phyloP scores from a whole-genome alignment of 768 basidiomycete species.

The Boletus rubroflammeus region DNA sequence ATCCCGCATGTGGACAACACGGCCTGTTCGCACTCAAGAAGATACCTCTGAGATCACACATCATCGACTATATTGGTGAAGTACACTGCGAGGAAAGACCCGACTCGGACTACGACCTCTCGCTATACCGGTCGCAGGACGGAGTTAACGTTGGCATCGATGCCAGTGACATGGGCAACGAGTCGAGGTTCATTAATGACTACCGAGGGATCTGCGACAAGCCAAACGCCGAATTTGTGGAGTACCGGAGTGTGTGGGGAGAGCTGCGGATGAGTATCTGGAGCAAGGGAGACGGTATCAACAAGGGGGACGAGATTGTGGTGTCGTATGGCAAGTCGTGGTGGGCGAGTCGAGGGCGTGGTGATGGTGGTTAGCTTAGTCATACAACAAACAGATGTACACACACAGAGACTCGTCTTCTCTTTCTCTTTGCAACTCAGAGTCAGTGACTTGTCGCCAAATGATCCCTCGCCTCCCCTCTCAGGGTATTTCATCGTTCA shows the following conservation, averaged over 20 bases:
- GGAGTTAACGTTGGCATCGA: conserved; percentile 74
- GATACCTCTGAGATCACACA: conserved; percentile 60
- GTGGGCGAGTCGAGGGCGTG: conserved; percentile 55
- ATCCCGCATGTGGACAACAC: conserved; percentile 76
- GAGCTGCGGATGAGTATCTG: conserved; percentile 78
- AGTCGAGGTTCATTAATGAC: conserved; percentile 88
- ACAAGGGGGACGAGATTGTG: conserved; percentile 79
- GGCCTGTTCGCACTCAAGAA: conserved; percentile 79
- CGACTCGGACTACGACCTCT: conserved; percentile 85
- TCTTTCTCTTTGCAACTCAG: too few relatives aligned
- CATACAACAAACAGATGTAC: conserved; percentile 19
- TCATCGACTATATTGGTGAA: conserved; percentile 82
- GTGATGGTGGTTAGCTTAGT: conserved; percentile 17
- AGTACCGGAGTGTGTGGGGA: conserved; percentile 48
- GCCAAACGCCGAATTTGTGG: conserved; percentile 71
- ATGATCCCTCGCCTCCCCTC: conserved; percentile 53
- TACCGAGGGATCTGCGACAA: conserved; percentile 71
- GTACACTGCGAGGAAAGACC: conserved; percentile 75
- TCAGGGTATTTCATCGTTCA: conserved; percentile 48
- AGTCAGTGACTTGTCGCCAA: too few relatives aligned
- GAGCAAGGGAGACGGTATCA: conserved; percentile 55
- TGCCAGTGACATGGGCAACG: conserved; percentile 74
- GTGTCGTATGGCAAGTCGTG: conserved; percentile 88
- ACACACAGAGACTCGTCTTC: conserved; percentile 7
- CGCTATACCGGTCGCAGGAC: conserved; percentile 57